Conservation (phyloP, 441 rosid genomes). For the Pelargonium cotyledonis region DNA sequence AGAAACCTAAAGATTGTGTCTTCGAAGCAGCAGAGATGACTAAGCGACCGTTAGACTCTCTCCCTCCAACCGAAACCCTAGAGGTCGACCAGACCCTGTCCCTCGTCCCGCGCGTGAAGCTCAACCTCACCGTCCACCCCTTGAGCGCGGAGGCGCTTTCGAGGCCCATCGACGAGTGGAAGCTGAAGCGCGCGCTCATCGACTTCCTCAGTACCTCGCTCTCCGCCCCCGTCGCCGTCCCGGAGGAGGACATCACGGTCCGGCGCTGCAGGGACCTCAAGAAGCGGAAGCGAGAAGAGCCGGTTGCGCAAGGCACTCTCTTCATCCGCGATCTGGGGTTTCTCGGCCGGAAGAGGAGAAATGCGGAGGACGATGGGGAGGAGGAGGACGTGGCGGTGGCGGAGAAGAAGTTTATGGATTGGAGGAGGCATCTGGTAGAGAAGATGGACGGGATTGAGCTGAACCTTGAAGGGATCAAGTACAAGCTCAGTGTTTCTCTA, state of each 20-base stretch:
- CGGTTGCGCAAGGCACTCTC: slow-evolving; percentile 70
- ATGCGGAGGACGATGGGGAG: neutral
- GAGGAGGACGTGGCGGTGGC: slow-evolving; percentile 22
- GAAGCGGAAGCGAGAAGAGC: slow-evolving; percentile 84
- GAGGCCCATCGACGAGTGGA: slow-evolving; percentile 86
- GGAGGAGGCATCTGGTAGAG: slow-evolving; percentile 58
- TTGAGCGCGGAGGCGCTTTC: slow-evolving; percentile 36
- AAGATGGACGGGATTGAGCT: slow-evolving; percentile 87
- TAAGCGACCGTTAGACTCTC: slow-evolving; percentile 44
- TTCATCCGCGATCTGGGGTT: slow-evolving; percentile 73
- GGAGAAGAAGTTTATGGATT: slow-evolving; percentile 46
- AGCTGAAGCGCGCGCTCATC: slow-evolving; percentile 59
- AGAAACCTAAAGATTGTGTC: neutral
- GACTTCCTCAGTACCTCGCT: slow-evolving; percentile 60
- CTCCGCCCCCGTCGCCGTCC: slow-evolving; percentile 38
- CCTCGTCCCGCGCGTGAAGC: slow-evolving; percentile 64
- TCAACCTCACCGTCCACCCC: slow-evolving; percentile 56
- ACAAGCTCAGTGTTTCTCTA: slow-evolving; percentile 42
- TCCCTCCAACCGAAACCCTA: slow-evolving; percentile 51
- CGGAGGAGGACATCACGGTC: slow-evolving; percentile 66
- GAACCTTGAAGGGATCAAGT: slow-evolving; percentile 75
- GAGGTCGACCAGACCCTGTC: slow-evolving; percentile 61
- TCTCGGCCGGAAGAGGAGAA: slow-evolving; percentile 30
- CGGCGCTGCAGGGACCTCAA: slow-evolving; percentile 61
- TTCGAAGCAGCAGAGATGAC: neutral